phyloP scores from a whole-genome alignment of 495 filamentous ascomycete species.

The Rhypophila decipiens region DNA sequence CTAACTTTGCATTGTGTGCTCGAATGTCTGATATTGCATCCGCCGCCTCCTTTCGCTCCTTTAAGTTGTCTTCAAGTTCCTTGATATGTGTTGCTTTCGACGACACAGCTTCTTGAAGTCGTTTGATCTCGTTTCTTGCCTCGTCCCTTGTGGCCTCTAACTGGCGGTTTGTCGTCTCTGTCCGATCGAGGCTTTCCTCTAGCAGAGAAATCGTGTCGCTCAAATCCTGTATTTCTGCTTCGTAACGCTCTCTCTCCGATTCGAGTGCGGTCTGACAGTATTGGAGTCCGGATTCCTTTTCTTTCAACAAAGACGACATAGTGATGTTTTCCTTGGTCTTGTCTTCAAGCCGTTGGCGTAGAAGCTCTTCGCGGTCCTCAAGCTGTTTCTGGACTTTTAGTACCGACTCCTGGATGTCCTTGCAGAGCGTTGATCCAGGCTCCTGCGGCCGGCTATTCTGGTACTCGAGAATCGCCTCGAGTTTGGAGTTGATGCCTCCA shows the following conservation, averaged over 20 bases:
- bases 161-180: conserved; percentile 1
- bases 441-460: background rate
- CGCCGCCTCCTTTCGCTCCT: conserved; percentile 6
- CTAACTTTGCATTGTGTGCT: conserved; percentile 12
- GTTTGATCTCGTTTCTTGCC: background rate
- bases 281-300: conserved; percentile 11
- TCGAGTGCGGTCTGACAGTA: conserved; percentile 7
- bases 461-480: conserved; percentile 11
- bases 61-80: conserved; percentile 9
- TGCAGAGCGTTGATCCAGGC: conserved; percentile 2
- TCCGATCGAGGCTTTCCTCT: conserved; percentile 9
- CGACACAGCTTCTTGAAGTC: conserved; percentile 7
- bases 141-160: conserved; percentile 4
- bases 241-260: conserved; percentile 1
- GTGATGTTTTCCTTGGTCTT: conserved; percentile 15
- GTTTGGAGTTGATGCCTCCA: conserved; percentile 11
- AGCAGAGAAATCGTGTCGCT: too few relatives aligned
- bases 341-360: conserved; percentile 13
- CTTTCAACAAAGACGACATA: conserved; percentile 10
- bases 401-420: conserved; percentile 9
- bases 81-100: conserved; percentile 6
- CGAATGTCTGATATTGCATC: too few relatives aligned
- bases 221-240: conserved; percentile 9
- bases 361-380: conserved; percentile 10
- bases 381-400: conserved; percentile 12